phyloP scores from a whole-genome alignment of 805 yeast species.

The Monosporozyma unispora region DNA sequence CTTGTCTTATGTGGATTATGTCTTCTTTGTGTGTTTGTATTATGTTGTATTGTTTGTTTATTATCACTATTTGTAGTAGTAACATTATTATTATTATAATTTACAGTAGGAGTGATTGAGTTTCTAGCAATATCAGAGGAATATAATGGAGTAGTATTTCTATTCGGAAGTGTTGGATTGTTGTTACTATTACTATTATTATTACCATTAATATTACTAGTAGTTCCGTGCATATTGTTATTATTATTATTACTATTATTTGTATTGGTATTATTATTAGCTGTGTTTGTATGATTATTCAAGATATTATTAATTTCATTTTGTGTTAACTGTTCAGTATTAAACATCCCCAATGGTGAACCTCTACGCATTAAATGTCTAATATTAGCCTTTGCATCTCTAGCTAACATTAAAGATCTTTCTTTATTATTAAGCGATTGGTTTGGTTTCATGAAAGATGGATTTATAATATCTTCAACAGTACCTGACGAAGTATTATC shows the following conservation, averaged over 20 bases:
- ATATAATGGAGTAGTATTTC: constrained; percentile 1
- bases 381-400: constrained; percentile 2
- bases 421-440: background rate
- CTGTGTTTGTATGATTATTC: background rate
- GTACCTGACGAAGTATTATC: constrained; percentile 7
- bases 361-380: constrained; percentile 1
- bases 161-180: background rate
- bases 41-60: background rate
- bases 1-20: constrained; percentile 38
- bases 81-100: background rate
- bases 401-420: constrained; percentile 3
- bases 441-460: constrained; percentile 12
- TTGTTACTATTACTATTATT: background rate
- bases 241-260: background rate
- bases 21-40: constrained; percentile 6
- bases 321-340: background rate
- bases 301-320: background rate
- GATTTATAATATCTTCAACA: constrained; percentile 26
- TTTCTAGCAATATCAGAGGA: constrained; percentile 5
- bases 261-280: background rate
- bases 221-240: background rate
- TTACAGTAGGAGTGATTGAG: background rate
- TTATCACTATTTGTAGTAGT: background rate
- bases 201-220: background rate
- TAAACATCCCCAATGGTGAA: constrained; percentile 2